Evolutionary conservation across 148 eudicot species (phyloP).

Genomic region (Heliamphora exappendiculata): DNA sequence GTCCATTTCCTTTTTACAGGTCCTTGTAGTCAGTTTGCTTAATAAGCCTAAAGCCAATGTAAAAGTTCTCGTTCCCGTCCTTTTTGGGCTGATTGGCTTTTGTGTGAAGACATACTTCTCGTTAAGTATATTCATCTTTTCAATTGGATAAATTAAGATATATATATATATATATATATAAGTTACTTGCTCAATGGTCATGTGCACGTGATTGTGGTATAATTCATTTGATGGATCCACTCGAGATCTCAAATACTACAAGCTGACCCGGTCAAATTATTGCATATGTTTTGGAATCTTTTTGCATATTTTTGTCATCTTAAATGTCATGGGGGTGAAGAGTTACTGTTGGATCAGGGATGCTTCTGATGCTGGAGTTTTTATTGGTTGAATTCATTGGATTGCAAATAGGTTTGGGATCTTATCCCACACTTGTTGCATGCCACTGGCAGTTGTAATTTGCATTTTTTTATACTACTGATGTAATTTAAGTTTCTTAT

Average conservation of each 20-base stretch:
- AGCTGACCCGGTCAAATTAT: neutral
- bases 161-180: neutral
- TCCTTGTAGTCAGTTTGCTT: conserved; percentile 67
- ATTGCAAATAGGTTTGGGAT: neutral
- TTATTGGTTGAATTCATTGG: neutral
- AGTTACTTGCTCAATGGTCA: neutral
- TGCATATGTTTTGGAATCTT: neutral
- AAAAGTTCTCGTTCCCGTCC: conserved; percentile 73
- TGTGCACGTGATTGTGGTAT: neutral
- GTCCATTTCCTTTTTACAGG: conserved; percentile 34
- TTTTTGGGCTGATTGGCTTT: conserved; percentile 71
- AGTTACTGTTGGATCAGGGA: neutral
- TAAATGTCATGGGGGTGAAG: neutral
- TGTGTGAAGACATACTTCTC: conserved; percentile 94
- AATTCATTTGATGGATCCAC: neutral
- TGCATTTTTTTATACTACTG: neutral
- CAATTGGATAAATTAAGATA: neutral
- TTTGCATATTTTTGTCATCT: neutral
- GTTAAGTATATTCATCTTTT: conserved; percentile 34
- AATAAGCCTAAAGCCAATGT: conserved; percentile 67
- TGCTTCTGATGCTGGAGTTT: neutral
- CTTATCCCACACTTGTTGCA: neutral
- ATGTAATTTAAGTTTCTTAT: too few species aligned
- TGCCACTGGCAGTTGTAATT: neutral
- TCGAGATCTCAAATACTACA: neutral